Percentiles rank a stretch among this genome's conserved stretches.
Evolutionary conservation across 345 rosid species (phyloP).

Genomic region (Hibiscus syriacus): DNA sequence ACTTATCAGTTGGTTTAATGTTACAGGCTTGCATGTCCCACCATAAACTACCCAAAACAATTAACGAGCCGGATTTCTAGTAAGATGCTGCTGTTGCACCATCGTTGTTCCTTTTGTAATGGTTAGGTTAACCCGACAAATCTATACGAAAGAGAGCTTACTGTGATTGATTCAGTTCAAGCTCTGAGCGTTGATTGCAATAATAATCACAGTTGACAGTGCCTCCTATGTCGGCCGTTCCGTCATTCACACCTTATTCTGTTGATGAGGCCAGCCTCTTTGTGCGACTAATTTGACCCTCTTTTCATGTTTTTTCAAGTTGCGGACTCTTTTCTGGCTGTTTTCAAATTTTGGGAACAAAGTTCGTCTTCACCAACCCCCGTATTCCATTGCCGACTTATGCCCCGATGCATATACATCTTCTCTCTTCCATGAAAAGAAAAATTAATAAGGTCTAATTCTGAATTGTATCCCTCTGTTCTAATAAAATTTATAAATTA

Average conservation of each 20-base stretch:
- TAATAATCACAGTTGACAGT: too few species aligned
- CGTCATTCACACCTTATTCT: not conserved
- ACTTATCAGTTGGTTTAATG: not conserved
- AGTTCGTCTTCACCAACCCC: not conserved
- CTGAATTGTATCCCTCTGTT: too few species aligned
- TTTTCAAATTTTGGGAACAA: not conserved
- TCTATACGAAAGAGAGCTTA: not conserved
- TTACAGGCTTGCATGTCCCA: not conserved
- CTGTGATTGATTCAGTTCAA: too few species aligned
- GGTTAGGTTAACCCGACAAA: not conserved
- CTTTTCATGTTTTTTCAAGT: too few species aligned
- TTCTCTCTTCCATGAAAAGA: not conserved
- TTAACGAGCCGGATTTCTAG: not conserved
- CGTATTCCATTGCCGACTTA: not conserved
- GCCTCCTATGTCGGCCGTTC: not conserved
- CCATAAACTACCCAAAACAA: not conserved
- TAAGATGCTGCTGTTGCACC: too few species aligned
- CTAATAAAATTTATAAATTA: too few species aligned
- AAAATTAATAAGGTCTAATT: too few species aligned
- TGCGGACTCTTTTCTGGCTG: not conserved
- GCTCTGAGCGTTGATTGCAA: too few species aligned
- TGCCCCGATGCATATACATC: not conserved
- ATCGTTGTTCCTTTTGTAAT: too few species aligned
- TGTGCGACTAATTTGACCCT: not conserved
- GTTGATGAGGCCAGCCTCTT: not conserved